Percentiles rank a stretch among this genome's conserved stretches.
These are phyloP conservation scores for Leccinum truebloodii DNA, from an alignment of 768 basidiomycete species.

Conservation along the genomic window DNA sequence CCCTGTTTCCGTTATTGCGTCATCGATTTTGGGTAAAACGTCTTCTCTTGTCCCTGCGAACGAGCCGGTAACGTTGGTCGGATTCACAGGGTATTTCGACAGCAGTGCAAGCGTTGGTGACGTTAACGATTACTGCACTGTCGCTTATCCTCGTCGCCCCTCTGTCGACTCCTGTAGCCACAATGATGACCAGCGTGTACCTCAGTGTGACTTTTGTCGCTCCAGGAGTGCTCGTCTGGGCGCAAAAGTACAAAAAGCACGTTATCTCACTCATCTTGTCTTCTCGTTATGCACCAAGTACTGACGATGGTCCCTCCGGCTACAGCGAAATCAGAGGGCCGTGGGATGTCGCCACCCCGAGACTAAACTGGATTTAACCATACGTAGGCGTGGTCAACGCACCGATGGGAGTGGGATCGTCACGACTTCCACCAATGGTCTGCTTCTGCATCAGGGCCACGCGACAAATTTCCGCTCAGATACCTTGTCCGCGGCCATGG, in stretches of 20 bases:
- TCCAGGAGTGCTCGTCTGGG: constrained; percentile 78
- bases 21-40: constrained; percentile 64
- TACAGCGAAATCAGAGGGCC: constrained; percentile 85
- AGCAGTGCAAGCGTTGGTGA: constrained; percentile 50
- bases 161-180: constrained; percentile 56
- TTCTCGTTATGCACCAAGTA: constrained; percentile 12
- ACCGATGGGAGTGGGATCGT: constrained; percentile 31
- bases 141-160: constrained; percentile 54
- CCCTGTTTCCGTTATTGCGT: constrained; percentile 80
- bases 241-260: constrained; percentile 85
- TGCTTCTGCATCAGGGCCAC: constrained; percentile 16
- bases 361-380: constrained; percentile 47
- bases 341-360: constrained; percentile 87
- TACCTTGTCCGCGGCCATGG: constrained; percentile 29
- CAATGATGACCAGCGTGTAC: constrained; percentile 51
- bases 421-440: constrained; percentile 26
- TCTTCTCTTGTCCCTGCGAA: constrained; percentile 13
- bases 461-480: constrained; percentile 28
- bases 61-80: constrained; percentile 12
- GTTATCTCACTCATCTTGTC: constrained; percentile 30
- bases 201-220: constrained; percentile 67
- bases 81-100: constrained; percentile 47
- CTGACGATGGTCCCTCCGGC: constrained; percentile 14
- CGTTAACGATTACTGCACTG: constrained; percentile 48
- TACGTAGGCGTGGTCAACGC: constrained; percentile 25